phyloP scores from a whole-genome alignment of 2,329 filamentous ascomycete genomes.

The Botrytis hyacinthi region DNA sequence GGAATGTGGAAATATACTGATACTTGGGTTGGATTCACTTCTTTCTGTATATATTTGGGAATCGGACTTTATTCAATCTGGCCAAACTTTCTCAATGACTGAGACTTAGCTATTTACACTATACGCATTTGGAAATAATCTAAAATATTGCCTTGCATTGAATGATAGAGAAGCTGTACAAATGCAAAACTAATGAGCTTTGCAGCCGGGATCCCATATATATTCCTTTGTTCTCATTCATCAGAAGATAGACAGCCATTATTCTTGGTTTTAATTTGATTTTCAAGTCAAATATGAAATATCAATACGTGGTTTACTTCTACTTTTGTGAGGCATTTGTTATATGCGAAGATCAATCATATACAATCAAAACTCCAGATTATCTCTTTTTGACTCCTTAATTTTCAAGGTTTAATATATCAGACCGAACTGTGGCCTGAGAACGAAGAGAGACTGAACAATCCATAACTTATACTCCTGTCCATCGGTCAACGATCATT shows the following conservation, averaged over 20 bases:
- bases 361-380: neutral
- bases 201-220: neutral
- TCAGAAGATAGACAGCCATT: neutral
- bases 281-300: neutral
- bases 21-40: neutral
- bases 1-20: neutral
- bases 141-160: neutral
- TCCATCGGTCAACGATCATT: neutral
- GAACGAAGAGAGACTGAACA: neutral
- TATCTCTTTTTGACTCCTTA: neutral
- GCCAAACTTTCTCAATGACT: no score
- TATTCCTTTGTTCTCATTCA: neutral
- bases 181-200: neutral
- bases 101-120: neutral
- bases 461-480: rapidly evolving
- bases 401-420: rapidly evolving
- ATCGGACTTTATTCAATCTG: neutral
- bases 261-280: neutral
- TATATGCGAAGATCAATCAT: neutral
- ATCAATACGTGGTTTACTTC: neutral
- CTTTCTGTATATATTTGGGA: neutral
- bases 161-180: neutral
- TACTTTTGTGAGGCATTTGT: neutral
- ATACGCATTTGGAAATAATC: neutral
- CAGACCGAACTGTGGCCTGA: rapidly evolving